Evolutionary conservation across 257 asterid genomes (phyloP).

Genomic region (Solanum acaule): DNA sequence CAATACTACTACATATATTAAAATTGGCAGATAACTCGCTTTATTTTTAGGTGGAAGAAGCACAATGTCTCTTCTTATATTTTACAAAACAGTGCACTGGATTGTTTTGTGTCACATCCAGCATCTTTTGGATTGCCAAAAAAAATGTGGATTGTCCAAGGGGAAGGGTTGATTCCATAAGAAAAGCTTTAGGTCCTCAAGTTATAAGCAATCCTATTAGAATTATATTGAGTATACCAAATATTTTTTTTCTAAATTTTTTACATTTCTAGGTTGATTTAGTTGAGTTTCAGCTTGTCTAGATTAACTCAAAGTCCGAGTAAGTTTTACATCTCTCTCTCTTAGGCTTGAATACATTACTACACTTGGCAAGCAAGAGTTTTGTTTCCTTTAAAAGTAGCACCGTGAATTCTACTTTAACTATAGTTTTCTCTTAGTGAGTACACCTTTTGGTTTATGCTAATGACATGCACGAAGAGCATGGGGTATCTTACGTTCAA

Average conservation of each 20-base stretch:
- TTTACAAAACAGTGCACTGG: conserved; percentile 12
- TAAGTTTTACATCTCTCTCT: conserved; percentile 26
- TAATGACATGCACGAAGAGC: conserved; percentile 62
- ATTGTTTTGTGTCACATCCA: conserved; percentile 10
- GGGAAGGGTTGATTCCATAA: too few species aligned
- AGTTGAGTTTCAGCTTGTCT: too few species aligned
- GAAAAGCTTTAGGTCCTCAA: too few species aligned
- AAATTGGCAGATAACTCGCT: too few species aligned
- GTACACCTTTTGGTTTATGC: not conserved
- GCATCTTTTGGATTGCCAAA: conserved; percentile 40
- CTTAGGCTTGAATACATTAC: not conserved
- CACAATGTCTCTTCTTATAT: conserved; percentile 17
- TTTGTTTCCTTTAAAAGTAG: not conserved
- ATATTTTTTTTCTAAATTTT: too few species aligned
- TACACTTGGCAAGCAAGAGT: not conserved
- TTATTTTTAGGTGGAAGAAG: conserved; percentile 3
- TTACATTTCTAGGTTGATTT: too few species aligned
- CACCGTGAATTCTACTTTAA: not conserved
- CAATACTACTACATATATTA: too few species aligned
- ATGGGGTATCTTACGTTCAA: conserved; percentile 78
- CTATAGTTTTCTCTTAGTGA: not conserved
- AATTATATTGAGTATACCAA: too few species aligned
- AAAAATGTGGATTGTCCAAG: not conserved
- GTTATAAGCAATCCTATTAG: too few species aligned
- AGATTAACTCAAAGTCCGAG: conserved; percentile 59